These are phyloP conservation scores for Adiantum capillusveneris DNA, from an alignment of 75 land plant species.

Conservation along the genomic window DNA sequence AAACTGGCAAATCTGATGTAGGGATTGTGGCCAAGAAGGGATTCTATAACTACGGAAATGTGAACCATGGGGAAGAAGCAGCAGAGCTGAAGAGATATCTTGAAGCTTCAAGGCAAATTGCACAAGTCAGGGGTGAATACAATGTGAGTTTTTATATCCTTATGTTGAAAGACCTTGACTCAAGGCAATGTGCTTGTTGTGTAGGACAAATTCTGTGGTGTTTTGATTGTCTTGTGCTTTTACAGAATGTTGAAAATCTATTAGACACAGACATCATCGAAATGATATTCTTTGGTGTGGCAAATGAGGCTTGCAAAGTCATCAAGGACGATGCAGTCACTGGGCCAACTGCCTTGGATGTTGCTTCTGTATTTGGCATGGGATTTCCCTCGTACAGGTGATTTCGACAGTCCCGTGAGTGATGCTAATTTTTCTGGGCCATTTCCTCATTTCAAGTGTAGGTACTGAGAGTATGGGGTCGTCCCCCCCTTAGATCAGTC, in stretches of 20 bases:
- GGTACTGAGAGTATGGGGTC: too few species aligned
- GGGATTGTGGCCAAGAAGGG: slow-evolving; percentile 33
- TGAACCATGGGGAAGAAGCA: slow-evolving; percentile 21
- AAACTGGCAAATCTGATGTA: slow-evolving; percentile 6
- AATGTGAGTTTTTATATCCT: slow-evolving; percentile 13
- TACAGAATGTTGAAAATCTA: not conserved
- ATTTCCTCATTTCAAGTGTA: too few species aligned
- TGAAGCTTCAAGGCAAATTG: slow-evolving; percentile 22
- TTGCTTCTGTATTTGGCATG: slow-evolving; percentile 33
- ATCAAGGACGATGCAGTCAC: slow-evolving; percentile 19
- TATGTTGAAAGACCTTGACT: not conserved
- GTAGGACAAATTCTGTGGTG: too few species aligned
- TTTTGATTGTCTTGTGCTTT: too few species aligned
- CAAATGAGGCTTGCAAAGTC: slow-evolving; percentile 23
- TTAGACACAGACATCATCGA: slow-evolving; percentile 25
- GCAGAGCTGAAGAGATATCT: slow-evolving; percentile 37
- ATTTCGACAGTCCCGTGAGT: too few species aligned
- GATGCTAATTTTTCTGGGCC: too few species aligned
- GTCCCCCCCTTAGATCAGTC: too few species aligned
- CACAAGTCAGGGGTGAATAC: slow-evolving; percentile 14
- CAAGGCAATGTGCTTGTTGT: too few species aligned
- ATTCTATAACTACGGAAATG: slow-evolving; percentile 28
- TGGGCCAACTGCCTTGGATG: slow-evolving; percentile 17
- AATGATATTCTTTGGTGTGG: slow-evolving; percentile 24
- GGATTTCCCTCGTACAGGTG: slow-evolving; percentile 45